Evolutionary conservation across 1,284 basidiomycete species (phyloP).

Genomic region (Leccinum fallax): DNA sequence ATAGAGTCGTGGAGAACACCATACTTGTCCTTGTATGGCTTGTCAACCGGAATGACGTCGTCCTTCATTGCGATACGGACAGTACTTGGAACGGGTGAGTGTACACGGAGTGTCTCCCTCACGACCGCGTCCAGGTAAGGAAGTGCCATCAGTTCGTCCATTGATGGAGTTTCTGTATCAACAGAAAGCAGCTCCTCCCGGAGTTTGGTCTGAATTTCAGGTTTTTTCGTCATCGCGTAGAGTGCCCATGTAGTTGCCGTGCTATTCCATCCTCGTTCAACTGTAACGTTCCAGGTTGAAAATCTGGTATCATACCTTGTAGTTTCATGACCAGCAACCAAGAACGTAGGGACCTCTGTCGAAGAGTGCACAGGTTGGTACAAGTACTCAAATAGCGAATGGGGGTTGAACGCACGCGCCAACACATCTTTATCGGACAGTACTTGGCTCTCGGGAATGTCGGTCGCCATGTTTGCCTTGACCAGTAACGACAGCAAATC

Average conservation of each 20-base stretch:
- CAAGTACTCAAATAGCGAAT: not conserved
- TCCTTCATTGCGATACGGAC: not conserved
- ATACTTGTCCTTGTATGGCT: not conserved
- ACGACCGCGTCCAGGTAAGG: conserved; percentile 3
- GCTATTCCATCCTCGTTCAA: conserved; percentile 26
- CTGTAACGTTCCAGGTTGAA: not conserved
- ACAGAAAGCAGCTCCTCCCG: not conserved
- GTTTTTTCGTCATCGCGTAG: not conserved
- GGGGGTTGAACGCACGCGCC: not conserved
- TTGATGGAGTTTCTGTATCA: conserved; percentile 1
- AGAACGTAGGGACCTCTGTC: conserved; percentile 36
- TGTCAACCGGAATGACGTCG: not conserved
- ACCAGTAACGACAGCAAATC: conserved; percentile 1
- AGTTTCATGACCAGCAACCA: conserved; percentile 79
- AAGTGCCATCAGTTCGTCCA: not conserved
- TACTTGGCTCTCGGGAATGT: not conserved
- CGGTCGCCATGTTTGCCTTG: conserved; percentile 1
- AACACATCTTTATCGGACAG: not conserved
- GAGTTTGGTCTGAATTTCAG: not conserved
- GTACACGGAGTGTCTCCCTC: conserved; percentile 2
- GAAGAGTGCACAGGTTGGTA: not conserved
- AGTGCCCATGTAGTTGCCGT: conserved; percentile 63
- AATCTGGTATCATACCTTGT: not conserved
- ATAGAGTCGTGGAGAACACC: not conserved
- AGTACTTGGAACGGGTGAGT: conserved; percentile 1